phyloP scores from a whole-genome alignment of 2,329 filamentous ascomycete genomes.

The Aureobasidium zeae region DNA sequence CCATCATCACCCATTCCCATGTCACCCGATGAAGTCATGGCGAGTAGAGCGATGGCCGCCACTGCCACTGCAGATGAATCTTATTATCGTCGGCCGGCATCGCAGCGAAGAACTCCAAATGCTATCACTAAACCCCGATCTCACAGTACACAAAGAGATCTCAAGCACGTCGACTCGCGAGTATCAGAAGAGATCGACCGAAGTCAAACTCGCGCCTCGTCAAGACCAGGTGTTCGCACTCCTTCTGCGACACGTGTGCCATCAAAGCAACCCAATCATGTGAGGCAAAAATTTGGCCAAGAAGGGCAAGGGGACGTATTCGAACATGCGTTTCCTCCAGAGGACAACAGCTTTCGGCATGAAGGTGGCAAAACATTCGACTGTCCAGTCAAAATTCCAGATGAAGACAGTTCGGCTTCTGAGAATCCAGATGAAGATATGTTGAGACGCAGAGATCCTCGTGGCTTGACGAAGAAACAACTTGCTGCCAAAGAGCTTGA shows the following conservation, averaged over 20 bases:
- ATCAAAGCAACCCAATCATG: not conserved
- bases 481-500: slow-evolving; percentile 69
- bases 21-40: slow-evolving; percentile 67
- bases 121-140: slow-evolving; percentile 8
- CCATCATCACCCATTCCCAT: slow-evolving; percentile 89
- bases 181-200: not conserved
- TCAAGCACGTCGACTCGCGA: not conserved
- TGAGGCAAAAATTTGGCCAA: no score
- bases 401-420: slow-evolving; percentile 27
- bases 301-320: no score
- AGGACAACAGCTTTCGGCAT: no score
- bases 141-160: slow-evolving; percentile 17
- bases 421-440: slow-evolving; percentile 32
- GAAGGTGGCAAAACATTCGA: not conserved
- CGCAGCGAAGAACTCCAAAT: not conserved
- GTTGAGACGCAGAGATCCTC: slow-evolving; percentile 1
- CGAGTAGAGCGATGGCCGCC: slow-evolving; percentile 15
- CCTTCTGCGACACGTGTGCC: not conserved
- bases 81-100: slow-evolving; percentile 32
- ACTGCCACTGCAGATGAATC: slow-evolving; percentile 29
- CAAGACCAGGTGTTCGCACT: not conserved
- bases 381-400: not conserved
- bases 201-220: slow-evolving; percentile 2
- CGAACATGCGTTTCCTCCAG: not conserved
- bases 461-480: slow-evolving; percentile 32